A percentile compares a stretch with the other conserved stretches of the same genome.
Conservation (phyloP, 1,139 yeast genomes). For the Protomyces inouyei region DNA sequence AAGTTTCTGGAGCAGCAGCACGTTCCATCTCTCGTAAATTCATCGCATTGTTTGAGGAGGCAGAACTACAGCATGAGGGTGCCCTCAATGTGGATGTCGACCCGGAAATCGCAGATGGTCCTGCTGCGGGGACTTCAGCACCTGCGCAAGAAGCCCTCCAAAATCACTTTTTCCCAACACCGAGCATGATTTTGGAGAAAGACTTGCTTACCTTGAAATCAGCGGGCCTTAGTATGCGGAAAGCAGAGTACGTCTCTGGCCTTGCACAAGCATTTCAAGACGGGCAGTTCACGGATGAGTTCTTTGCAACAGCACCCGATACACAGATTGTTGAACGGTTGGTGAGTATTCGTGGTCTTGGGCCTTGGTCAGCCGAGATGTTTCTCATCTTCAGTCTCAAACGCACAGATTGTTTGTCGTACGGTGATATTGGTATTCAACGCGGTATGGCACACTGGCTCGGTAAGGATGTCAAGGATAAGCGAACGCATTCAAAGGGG, state of each 20-base stretch:
- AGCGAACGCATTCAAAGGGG: slow-evolving; percentile 9
- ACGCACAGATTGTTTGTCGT: slow-evolving; percentile 65
- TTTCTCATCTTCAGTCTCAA: slow-evolving; percentile 61
- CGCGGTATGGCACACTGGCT: slow-evolving; percentile 17
- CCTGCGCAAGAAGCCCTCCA: slow-evolving; percentile 16
- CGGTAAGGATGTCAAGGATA: slow-evolving; percentile 15
- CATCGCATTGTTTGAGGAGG: slow-evolving; percentile 40
- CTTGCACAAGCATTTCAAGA: slow-evolving; percentile 41
- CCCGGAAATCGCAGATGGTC: slow-evolving; percentile 20
- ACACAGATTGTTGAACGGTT: slow-evolving; percentile 55
- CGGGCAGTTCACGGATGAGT: slow-evolving; percentile 36
- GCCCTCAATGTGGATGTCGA: slow-evolving; percentile 10
- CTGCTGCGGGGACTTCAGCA: not conserved
- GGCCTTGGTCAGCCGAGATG: slow-evolving; percentile 91
- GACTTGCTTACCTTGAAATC: slow-evolving; percentile 50
- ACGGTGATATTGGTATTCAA: slow-evolving; percentile 79
- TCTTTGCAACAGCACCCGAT: slow-evolving; percentile 39
- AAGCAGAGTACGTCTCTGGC: slow-evolving; percentile 50
- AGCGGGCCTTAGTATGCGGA: slow-evolving; percentile 69
- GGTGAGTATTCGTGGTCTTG: slow-evolving; percentile 69
- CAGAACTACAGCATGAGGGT: not conserved
- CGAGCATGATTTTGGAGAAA: slow-evolving; percentile 46
- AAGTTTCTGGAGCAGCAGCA: slow-evolving; percentile 83
- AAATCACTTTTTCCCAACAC: slow-evolving; percentile 47
- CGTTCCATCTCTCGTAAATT: slow-evolving; percentile 55